Percentiles rank a stretch among this genome's conserved stretches.
Evolutionary conservation across 148 eudicot genomes (phyloP).

Genomic region (Heliamphora exappendiculata): DNA sequence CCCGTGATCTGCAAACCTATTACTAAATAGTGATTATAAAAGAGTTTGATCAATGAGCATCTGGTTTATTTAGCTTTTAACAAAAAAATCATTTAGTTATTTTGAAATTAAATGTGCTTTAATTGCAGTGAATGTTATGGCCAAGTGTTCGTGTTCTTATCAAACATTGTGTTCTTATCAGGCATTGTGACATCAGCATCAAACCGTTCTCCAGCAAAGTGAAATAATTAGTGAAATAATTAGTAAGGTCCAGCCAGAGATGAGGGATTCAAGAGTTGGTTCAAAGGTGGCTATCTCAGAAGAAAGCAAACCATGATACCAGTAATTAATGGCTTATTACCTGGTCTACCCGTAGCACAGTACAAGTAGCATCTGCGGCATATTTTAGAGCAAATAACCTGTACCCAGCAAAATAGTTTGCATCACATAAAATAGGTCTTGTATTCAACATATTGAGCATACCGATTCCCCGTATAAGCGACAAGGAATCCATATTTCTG

Average conservation of each 20-base stretch:
- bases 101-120: not conserved
- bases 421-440: not conserved
- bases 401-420: slow-evolving; percentile 13
- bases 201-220: too few species aligned
- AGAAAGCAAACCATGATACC: not conserved
- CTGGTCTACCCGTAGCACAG: slow-evolving; percentile 95
- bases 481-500: not conserved
- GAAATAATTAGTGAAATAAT: not conserved
- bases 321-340: slow-evolving; percentile 24
- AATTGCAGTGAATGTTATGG: not conserved
- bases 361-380: slow-evolving; percentile 92
- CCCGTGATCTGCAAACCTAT: not conserved
- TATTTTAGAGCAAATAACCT: slow-evolving; percentile 85
- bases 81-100: not conserved
- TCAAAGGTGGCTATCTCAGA: not conserved
- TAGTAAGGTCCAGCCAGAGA: not conserved
- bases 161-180: too few species aligned
- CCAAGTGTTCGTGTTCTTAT: not conserved
- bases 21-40: not conserved
- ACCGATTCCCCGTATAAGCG: not conserved
- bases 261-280: not conserved
- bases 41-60: not conserved
- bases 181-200: too few species aligned
- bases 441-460: not conserved
- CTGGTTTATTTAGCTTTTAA: not conserved